Conservation (phyloP, 257 asterid genomes). For the Fraxinus americana region DNA sequence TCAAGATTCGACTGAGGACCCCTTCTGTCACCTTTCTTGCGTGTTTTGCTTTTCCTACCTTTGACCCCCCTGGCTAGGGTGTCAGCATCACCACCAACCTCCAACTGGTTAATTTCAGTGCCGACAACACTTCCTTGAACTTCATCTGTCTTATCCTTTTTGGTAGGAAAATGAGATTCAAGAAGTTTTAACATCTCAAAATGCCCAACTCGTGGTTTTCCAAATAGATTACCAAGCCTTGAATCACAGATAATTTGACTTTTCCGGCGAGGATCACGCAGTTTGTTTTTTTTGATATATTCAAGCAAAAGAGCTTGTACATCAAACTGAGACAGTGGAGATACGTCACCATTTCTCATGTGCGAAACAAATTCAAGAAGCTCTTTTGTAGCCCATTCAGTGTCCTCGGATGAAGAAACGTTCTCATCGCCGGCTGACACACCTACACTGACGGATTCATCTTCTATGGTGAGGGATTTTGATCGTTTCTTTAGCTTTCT, state of each 20-base stretch:
- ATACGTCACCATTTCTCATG: slow-evolving; percentile 86
- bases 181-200: slow-evolving; percentile 99
- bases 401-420: slow-evolving; percentile 44
- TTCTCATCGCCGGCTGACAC: slow-evolving; percentile 40
- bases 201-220: slow-evolving; percentile 96
- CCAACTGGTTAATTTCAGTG: slow-evolving; percentile 72
- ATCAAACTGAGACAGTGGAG: slow-evolving; percentile 80
- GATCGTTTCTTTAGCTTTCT: slow-evolving; percentile 61
- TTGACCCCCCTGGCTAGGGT: slow-evolving; percentile 52
- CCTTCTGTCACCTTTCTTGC: slow-evolving; percentile 61
- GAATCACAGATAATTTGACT: slow-evolving; percentile 92
- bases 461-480: slow-evolving; percentile 50
- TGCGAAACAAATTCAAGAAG: slow-evolving; percentile 88
- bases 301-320: slow-evolving; percentile 94
- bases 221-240: slow-evolving; percentile 82
- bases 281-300: slow-evolving; percentile 85
- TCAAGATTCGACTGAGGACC: slow-evolving; percentile 88
- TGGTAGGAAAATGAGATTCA: slow-evolving; percentile 82
- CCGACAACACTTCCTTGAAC: slow-evolving; percentile 86
- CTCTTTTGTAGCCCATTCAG: slow-evolving; percentile 94
- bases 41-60: slow-evolving; percentile 79
- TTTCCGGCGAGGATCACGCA: slow-evolving; percentile 92
- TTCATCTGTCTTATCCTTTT: slow-evolving; percentile 86
- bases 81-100: slow-evolving; percentile 61
- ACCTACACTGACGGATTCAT: slow-evolving; percentile 32